Evolutionary conservation across 2,329 filamentous ascomycete species (phyloP).

Genomic region (Fusarium gaditjirri): DNA sequence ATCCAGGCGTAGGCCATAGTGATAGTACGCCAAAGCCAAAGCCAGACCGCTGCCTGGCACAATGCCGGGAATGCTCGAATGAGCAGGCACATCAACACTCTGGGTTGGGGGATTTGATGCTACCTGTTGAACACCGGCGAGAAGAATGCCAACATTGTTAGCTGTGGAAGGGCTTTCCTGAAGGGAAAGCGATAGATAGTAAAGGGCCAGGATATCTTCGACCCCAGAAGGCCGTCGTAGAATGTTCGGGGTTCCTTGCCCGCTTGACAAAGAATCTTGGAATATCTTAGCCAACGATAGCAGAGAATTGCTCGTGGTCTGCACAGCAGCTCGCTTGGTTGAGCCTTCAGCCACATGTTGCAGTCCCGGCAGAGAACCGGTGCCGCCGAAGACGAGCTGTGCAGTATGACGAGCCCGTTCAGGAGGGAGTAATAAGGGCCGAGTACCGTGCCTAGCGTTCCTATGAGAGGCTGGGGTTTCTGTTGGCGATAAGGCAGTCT

Average conservation of each 20-base stretch:
- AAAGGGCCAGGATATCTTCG: constrained; percentile 91
- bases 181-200: constrained; percentile 93
- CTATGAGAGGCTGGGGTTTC: constrained; percentile 21
- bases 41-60: constrained; percentile 86
- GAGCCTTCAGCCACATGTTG: constrained; percentile 71
- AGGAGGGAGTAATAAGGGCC: constrained; percentile 81
- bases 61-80: constrained; percentile 77
- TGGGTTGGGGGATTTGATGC: constrained; percentile 46
- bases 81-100: constrained; percentile 26
- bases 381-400: constrained; percentile 80
- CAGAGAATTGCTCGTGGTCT: constrained; percentile 94
- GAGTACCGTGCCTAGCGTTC: constrained; percentile 15
- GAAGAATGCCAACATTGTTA: constrained; percentile 96
- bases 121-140: constrained; percentile 89
- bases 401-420: constrained; percentile 86
- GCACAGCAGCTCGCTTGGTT: constrained; percentile 81
- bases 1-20: constrained; percentile 90
- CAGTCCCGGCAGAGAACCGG: constrained; percentile 85
- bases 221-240: constrained; percentile 78
- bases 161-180: constrained; percentile 97
- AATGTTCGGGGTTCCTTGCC: constrained; percentile 64
- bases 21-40: constrained; percentile 91
- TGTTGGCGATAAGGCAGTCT: constrained; percentile 69
- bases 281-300: constrained; percentile 97
- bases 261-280: constrained; percentile 91